Base-by-base conservation (phyloP, 1,139 yeast species). In the Spencermartinsiella ligniputridi region DNA sequence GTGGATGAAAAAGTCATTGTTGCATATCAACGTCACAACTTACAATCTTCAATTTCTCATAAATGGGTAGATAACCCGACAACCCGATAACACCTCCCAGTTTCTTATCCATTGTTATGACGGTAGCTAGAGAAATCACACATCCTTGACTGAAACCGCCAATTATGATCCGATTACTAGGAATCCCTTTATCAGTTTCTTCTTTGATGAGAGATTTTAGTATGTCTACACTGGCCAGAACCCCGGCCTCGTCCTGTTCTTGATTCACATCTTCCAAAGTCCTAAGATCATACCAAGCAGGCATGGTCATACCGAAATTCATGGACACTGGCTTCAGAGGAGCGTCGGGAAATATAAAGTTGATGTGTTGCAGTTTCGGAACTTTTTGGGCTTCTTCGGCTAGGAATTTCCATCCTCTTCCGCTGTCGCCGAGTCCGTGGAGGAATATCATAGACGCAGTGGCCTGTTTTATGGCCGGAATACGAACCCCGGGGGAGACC, bases 91-190 rank as follows among this genome's bases (percentile, higher is more conserved):
- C 73, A 1, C 96, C 98, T 12, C 87, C 98, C 19, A 90, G 68
- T 56, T 82, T 83, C 45, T 68, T 61, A 20, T 83, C 80, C 35
- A 75, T 41, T 3, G 53, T 47, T 19, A 51, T 45, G 1, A 56
- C 48, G 3, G 67, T 52, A 24, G 89, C 90, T 47, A 86, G 68
- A 1, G 95, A 68, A 11, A 90, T 54, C 1, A 95, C 92, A 40
- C 89, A 95, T 48, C 98, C 98, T 66, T 92, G 98, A 5, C 95
- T 83, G 61, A 92, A 92, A 1, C 98, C 98, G 29, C 97, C 97
- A 50, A 92, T 70, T 13, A 92, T 72, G 41, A 92, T 83, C 44
- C 83, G 76, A 32, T 83, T 81, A 0, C 89, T 68, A 1, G 82
- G 76, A 32, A 90, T 76, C 2, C 94, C 85, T 3, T 62, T 62